Conservation (phyloP, 148 eudicot species). For the Limonium bicolor region DNA sequence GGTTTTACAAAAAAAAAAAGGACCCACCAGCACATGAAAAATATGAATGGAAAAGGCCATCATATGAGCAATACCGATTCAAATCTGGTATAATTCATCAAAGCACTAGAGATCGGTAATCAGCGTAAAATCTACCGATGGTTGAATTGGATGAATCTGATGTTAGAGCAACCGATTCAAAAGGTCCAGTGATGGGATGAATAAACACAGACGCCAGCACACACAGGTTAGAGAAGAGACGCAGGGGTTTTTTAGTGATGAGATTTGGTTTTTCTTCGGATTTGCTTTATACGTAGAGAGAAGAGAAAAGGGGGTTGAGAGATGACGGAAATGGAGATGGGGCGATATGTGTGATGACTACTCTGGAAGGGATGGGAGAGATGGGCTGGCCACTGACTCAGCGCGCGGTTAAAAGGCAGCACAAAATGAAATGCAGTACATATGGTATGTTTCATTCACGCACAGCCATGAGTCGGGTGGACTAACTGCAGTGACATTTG, state of each 20-base stretch:
- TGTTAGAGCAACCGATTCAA: constrained; percentile 2
- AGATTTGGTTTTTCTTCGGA: constrained; percentile 32
- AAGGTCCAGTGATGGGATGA: constrained; percentile 2
- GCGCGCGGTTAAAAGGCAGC: too few relatives aligned
- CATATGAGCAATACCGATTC: constrained; percentile 8
- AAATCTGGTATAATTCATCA: constrained; percentile 6
- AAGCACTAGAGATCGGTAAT: constrained; percentile 4
- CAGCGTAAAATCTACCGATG: background rate
- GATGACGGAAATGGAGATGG: background rate
- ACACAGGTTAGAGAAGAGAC: constrained; percentile 7
- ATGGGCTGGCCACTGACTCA: too few relatives aligned
- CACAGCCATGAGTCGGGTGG: too few relatives aligned
- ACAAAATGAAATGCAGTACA: too few relatives aligned
- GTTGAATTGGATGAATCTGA: constrained; percentile 5
- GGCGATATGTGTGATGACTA: background rate
- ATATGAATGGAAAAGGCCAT: background rate
- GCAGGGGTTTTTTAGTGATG: constrained; percentile 45
- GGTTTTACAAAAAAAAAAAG: too few relatives aligned
- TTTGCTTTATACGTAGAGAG: constrained; percentile 13
- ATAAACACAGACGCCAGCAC: constrained; percentile 6
- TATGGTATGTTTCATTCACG: too few relatives aligned
- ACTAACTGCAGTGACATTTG: too few relatives aligned
- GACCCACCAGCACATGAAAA: constrained; percentile 5
- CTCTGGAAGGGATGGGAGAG: too few relatives aligned
- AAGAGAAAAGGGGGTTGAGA: constrained; percentile 9